phyloP scores from a whole-genome alignment of 176 grass and related monocot species.

The barley (Hordeum vulgare) region DNA sequence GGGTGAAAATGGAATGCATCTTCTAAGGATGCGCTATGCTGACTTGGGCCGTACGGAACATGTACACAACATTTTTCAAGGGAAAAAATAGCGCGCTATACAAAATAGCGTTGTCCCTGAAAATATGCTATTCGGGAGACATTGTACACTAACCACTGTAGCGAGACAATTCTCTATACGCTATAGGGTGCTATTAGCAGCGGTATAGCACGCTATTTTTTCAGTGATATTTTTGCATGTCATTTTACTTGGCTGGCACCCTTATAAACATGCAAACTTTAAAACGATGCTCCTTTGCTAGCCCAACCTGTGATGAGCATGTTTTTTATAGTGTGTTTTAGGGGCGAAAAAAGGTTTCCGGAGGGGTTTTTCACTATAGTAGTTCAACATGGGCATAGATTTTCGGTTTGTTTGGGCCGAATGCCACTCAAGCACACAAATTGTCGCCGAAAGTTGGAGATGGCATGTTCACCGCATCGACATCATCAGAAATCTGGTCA shows the following conservation, averaged over 20 bases:
- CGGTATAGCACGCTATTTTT: no score
- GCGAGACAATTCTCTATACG: no score
- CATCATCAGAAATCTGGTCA: background rate
- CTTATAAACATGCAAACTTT: background rate
- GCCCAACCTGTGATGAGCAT: background rate
- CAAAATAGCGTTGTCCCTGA: no score
- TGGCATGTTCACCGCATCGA: background rate
- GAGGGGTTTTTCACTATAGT: no score
- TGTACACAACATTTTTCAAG: background rate
- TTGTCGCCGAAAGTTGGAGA: background rate
- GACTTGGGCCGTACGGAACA: background rate
- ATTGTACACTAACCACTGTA: no score
- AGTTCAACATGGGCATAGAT: background rate
- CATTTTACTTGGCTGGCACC: background rate
- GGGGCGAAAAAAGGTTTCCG: no score
- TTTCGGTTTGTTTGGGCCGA: background rate
- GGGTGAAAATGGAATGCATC: background rate
- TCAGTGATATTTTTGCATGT: no score
- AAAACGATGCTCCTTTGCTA: no score
- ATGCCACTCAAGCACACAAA: background rate
- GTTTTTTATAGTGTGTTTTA: no score
- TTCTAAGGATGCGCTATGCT: background rate
- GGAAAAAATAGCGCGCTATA: no score
- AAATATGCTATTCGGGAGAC: no score
- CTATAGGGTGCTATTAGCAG: no score